phyloP scores from a whole-genome alignment of 106 monocot genomes.

The Hemerocallis citrina region DNA sequence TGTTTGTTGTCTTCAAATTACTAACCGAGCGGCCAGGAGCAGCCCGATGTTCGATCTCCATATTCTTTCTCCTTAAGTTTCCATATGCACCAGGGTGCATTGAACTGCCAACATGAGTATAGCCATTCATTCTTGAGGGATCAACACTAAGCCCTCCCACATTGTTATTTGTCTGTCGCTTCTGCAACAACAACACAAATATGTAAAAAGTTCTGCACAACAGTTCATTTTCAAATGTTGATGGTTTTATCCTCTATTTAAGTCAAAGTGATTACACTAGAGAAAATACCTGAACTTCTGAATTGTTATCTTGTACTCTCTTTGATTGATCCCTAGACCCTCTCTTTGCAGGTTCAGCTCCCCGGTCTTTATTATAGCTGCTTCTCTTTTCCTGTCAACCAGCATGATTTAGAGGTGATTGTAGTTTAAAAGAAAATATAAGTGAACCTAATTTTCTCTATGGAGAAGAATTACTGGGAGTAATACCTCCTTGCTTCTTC shows the following conservation, averaged over 20 bases:
- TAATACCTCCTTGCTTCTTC: conserved; percentile 60
- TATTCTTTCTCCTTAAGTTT: conserved; percentile 20
- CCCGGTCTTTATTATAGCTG: conserved; percentile 15
- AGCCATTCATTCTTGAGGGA: conserved; percentile 17
- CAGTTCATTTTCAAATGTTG: too few species aligned
- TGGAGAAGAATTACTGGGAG: too few species aligned
- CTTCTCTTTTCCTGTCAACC: conserved; percentile 36
- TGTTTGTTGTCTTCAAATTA: conserved; percentile 15
- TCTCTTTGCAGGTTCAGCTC: conserved; percentile 25
- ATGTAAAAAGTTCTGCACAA: too few species aligned
- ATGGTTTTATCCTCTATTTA: too few species aligned
- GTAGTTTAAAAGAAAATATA: neutral
- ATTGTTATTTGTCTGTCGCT: conserved; percentile 30
- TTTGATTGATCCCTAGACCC: conserved; percentile 10
- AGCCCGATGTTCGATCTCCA: conserved; percentile 4
- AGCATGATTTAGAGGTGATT: neutral
- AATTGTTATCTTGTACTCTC: conserved; percentile 10
- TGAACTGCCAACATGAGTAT: conserved; percentile 14
- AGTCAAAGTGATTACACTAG: too few species aligned
- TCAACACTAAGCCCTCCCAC: conserved; percentile 22
- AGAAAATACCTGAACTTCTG: conserved; percentile 20
- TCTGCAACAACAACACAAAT: conserved; percentile 20
- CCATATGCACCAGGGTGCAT: conserved; percentile 18
- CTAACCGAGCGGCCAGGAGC: conserved; percentile 11
- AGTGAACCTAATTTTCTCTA: neutral